Evolutionary conservation across 768 basidiomycete genomes (phyloP).

Genomic region (Sporobolomyces roseus): DNA sequence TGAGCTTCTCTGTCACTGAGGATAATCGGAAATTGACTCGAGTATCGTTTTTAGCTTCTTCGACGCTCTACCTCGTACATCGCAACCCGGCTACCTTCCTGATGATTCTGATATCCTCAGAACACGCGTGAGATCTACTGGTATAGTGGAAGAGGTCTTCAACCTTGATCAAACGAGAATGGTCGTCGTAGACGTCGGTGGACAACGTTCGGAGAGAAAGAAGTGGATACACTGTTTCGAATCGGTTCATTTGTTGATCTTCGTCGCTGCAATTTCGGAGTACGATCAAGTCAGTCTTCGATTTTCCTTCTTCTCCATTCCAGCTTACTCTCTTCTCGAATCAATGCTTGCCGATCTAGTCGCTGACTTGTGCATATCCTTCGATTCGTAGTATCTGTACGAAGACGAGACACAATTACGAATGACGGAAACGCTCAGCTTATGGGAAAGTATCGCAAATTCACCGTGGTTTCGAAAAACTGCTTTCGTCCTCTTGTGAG

Average conservation of each 20-base stretch:
- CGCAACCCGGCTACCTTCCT: conserved; percentile 63
- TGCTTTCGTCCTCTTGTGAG: conserved; percentile 61
- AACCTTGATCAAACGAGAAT: conserved; percentile 61
- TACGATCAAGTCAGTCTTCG: too few species aligned
- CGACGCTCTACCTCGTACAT: conserved; percentile 59
- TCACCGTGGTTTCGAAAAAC: conserved; percentile 80
- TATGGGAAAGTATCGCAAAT: conserved; percentile 56
- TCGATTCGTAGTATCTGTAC: too few species aligned
- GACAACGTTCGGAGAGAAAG: conserved; percentile 80
- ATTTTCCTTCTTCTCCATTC: too few species aligned
- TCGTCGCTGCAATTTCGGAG: conserved; percentile 86
- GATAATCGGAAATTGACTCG: neutral
- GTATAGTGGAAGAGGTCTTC: conserved; percentile 95
- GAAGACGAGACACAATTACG: conserved; percentile 58
- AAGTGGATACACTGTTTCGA: conserved; percentile 79
- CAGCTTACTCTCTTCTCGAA: too few species aligned
- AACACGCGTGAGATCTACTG: conserved; percentile 90
- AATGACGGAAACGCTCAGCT: conserved; percentile 90
- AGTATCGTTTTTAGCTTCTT: conserved; percentile 15
- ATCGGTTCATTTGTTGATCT: conserved; percentile 87
- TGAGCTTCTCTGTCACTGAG: neutral
- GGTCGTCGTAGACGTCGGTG: conserved; percentile 75
- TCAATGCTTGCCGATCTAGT: too few species aligned
- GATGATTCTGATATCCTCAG: conserved; percentile 92
- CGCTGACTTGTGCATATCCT: too few species aligned